Evolutionary conservation across 768 basidiomycete species (phyloP).

Genomic region (Ramaria rubella): DNA sequence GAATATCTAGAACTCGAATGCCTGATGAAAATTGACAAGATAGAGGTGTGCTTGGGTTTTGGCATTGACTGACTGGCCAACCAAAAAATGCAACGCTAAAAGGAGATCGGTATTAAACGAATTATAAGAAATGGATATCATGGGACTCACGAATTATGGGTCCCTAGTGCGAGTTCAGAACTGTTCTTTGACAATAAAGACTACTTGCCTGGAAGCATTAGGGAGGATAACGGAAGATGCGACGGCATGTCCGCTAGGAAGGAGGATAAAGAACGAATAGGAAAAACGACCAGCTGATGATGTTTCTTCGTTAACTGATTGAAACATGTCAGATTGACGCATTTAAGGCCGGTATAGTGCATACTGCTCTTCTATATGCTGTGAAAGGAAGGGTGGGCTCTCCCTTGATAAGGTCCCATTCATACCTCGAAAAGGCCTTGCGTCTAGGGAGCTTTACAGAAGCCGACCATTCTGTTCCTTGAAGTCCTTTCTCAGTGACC

Average conservation of each 20-base stretch:
- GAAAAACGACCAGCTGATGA: conserved; percentile 48
- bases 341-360: not conserved
- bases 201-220: conserved; percentile 68
- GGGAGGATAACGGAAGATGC: conserved; percentile 55
- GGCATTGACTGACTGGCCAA: conserved; percentile 85
- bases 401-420: not conserved
- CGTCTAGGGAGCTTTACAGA: not conserved
- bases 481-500: not conserved
- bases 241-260: conserved; percentile 64
- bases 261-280: conserved; percentile 49
- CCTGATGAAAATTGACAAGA: conserved; percentile 65
- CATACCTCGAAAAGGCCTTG: not conserved
- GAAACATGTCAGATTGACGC: not conserved
- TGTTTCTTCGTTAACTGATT: conserved; percentile 40
- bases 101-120: conserved; percentile 7
- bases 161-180: conserved; percentile 33
- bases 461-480: not conserved
- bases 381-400: not conserved
- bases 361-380: not conserved
- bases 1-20: conserved; percentile 76
- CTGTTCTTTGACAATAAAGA: conserved; percentile 12
- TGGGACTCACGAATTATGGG: conserved; percentile 57
- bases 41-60: conserved; percentile 56
- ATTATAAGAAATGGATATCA: conserved; percentile 9
- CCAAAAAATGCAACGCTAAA: conserved; percentile 76